Conservation (phyloP, 768 basidiomycete species). For the Rubroboletus satanas region DNA sequence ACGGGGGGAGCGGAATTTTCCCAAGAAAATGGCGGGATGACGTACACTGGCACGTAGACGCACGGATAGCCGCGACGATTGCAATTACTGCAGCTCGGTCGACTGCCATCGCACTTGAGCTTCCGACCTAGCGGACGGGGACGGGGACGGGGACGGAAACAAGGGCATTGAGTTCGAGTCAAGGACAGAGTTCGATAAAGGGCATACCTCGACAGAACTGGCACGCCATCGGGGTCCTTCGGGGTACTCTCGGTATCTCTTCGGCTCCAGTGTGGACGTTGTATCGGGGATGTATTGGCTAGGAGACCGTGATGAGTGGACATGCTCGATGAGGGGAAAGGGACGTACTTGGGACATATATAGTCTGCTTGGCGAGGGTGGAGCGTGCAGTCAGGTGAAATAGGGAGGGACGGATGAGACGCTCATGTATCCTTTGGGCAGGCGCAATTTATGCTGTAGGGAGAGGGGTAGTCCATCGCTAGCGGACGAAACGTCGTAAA, state of each 20-base stretch:
- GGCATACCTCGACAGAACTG: constrained; percentile 62
- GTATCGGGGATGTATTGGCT: constrained; percentile 19
- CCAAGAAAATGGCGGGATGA: constrained; percentile 10
- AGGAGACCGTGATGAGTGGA: neutral
- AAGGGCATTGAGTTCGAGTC: neutral
- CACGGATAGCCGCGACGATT: constrained; percentile 56
- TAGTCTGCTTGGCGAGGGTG: constrained; percentile 2
- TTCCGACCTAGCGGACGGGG: constrained; percentile 48
- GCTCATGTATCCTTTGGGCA: constrained; percentile 1
- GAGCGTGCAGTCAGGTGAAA: neutral
- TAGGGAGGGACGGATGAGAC: constrained; percentile 11
- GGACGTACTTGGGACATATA: constrained; percentile 24
- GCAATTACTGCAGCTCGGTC: constrained; percentile 65
- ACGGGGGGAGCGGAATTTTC: constrained; percentile 1
- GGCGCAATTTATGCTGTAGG: constrained; percentile 30
- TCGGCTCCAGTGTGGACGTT: constrained; percentile 13
- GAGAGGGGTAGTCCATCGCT: constrained; percentile 22
- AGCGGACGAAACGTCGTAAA: constrained; percentile 27
- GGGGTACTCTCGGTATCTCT: constrained; percentile 31
- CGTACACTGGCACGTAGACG: constrained; percentile 64
- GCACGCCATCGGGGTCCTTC: constrained; percentile 67
- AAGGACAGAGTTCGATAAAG: neutral
- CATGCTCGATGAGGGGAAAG: neutral
- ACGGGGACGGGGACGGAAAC: neutral
- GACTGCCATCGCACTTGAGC: constrained; percentile 66